These are phyloP conservation scores for Aspergillus quadrilineatus DNA, from an alignment of 2,329 filamentous ascomycete genomes.

Conservation along the genomic window DNA sequence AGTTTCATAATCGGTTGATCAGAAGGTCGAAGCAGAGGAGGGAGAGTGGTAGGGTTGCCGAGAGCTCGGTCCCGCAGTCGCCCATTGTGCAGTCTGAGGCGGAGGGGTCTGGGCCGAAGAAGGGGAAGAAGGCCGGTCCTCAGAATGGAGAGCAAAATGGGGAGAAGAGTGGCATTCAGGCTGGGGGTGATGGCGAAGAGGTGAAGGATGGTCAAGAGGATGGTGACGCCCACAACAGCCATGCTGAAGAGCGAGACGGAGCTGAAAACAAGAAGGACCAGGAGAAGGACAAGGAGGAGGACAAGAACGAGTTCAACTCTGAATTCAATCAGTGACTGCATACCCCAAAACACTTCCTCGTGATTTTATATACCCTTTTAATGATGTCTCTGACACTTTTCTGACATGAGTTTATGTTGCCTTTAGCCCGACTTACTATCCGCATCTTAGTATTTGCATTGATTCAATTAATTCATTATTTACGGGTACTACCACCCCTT, in stretches of 20 bases:
- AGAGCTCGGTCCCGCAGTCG: background rate
- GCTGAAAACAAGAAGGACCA: background rate
- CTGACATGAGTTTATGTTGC: background rate
- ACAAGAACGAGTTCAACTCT: background rate
- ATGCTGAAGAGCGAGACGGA: background rate
- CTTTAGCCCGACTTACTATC: background rate
- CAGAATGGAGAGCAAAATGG: background rate
- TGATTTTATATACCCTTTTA: conserved; percentile 5
- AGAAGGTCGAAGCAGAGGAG: conserved; percentile 19
- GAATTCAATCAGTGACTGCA: background rate
- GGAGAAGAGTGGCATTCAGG: background rate
- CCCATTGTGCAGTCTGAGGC: conserved; percentile 2
- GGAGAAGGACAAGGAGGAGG: background rate
- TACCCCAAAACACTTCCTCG: background rate
- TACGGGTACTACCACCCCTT: conserved; percentile 22
- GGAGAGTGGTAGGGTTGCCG: conserved; percentile 24
- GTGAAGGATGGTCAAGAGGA: background rate
- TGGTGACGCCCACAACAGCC: background rate
- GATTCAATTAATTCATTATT: background rate
- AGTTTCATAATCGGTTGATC: conserved; percentile 37
- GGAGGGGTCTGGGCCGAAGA: background rate
- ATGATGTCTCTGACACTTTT: background rate
- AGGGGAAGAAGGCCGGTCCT: background rate
- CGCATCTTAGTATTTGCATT: background rate
- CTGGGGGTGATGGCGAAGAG: background rate